Evolutionary conservation across 352 stramenopile species (phyloP).

Genomic region (Peronosclerospora sorghi): DNA sequence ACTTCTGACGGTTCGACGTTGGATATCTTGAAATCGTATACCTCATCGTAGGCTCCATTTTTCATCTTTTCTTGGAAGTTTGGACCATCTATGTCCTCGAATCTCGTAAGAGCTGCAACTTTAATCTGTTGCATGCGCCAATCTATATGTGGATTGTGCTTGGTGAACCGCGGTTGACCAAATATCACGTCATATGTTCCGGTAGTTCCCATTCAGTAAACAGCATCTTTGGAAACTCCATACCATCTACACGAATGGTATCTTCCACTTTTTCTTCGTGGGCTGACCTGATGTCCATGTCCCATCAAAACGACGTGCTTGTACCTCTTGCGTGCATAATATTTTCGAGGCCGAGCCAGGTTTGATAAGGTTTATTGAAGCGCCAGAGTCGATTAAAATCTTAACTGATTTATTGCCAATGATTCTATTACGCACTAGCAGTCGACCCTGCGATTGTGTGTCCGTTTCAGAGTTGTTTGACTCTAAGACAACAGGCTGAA

Average conservation of each 20-base stretch:
- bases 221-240: conserved; percentile 3
- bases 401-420: background rate
- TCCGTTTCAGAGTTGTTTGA: background rate
- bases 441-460: background rate
- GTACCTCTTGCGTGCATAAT: background rate
- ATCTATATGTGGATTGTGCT: conserved; percentile 5
- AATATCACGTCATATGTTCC: conserved; percentile 10
- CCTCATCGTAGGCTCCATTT: background rate
- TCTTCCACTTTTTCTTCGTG: conserved; percentile 7
- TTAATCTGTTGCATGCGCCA: conserved; percentile 4
- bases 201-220: conserved; percentile 6
- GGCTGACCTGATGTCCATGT: conserved; percentile 1
- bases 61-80: background rate
- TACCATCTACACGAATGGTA: conserved; percentile 4
- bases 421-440: background rate
- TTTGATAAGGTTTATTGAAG: background rate
- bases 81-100: too few species aligned
- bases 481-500: background rate
- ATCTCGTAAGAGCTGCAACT: too few species aligned
- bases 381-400: background rate
- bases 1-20: too few species aligned
- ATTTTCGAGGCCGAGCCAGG: background rate
- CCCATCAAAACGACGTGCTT: conserved; percentile 1
- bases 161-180: conserved; percentile 7
- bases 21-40: too few species aligned